Percentiles rank a stretch among this genome's conserved stretches.
Evolutionary conservation across 352 stramenopile genomes (phyloP).

Genomic region (Phytophthora multivora): DNA sequence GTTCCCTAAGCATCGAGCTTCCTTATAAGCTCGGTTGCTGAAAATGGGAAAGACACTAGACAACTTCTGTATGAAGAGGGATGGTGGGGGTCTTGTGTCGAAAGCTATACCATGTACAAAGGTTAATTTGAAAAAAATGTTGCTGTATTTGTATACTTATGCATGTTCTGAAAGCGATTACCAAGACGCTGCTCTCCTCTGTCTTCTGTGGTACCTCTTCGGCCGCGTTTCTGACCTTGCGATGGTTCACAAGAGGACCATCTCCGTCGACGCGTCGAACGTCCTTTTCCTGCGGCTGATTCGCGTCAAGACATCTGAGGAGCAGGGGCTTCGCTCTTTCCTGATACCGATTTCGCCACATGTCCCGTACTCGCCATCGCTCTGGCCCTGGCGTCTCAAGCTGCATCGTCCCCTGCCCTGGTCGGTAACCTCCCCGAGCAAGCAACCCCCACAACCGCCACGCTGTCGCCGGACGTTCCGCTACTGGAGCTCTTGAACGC

Average conservation of each 20-base stretch:
- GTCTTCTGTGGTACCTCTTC: conserved; percentile 32
- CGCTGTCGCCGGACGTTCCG: neutral
- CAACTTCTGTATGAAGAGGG: neutral
- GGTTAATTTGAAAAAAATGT: neutral
- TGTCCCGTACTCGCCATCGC: conserved; percentile 23
- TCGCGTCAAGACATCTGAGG: conserved; percentile 37
- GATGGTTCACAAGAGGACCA: conserved; percentile 21
- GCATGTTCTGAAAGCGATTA: conserved; percentile 1
- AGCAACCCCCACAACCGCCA: neutral
- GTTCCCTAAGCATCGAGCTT: neutral
- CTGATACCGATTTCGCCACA: conserved; percentile 19
- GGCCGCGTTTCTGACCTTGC: conserved; percentile 32
- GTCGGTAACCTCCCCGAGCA: neutral
- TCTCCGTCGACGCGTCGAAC: conserved; percentile 16
- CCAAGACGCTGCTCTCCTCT: conserved; percentile 22
- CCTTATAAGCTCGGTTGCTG: neutral
- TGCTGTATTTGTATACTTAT: conserved; percentile 6
- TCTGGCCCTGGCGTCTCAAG: conserved; percentile 2
- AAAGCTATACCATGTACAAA: conserved; percentile 5
- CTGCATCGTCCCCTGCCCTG: neutral
- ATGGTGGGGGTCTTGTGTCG: neutral
- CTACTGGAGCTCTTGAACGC: neutral
- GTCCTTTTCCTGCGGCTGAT: conserved; percentile 29
- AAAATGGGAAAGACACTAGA: conserved; percentile 7
- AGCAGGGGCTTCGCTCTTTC: conserved; percentile 32